Evolutionary conservation across 306 rosid genomes (phyloP).

Genomic region (Prunus kanzakura): DNA sequence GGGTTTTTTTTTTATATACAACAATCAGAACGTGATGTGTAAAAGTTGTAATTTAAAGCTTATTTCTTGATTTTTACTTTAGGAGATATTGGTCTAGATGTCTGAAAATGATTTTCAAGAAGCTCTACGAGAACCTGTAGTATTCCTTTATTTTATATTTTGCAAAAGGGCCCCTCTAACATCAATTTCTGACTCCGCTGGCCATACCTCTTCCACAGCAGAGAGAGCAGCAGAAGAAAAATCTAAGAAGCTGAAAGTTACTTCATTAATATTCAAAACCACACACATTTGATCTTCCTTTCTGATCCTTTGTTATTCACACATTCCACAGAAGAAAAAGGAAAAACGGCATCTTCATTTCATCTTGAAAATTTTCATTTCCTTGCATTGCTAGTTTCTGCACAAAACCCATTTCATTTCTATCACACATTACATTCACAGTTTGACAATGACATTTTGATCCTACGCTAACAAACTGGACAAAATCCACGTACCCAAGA

Average conservation of each 20-base stretch:
- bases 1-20: too few species aligned
- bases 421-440: constrained; percentile 5
- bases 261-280: constrained; percentile 21
- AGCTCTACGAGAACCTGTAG: too few species aligned
- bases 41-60: too few species aligned
- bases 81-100: too few species aligned
- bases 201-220: neutral
- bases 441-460: constrained; percentile 12
- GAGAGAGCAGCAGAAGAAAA: neutral
- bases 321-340: neutral
- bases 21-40: too few species aligned
- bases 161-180: too few species aligned
- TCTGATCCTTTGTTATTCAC: constrained; percentile 9
- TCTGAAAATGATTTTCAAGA: too few species aligned
- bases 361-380: neutral
- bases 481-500: constrained; percentile 10
- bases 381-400: constrained; percentile 1
- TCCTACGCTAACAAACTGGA: constrained; percentile 3
- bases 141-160: too few species aligned
- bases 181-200: too few species aligned
- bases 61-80: too few species aligned
- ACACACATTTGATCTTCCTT: constrained; percentile 36
- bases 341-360: neutral
- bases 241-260: constrained; percentile 9
- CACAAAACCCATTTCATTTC: constrained; percentile 1